Percentiles rank a stretch among this genome's conserved stretches.
phyloP scores from a whole-genome alignment of 1,284 basidiomycete genomes.

The Ganoderma resinaceum region DNA sequence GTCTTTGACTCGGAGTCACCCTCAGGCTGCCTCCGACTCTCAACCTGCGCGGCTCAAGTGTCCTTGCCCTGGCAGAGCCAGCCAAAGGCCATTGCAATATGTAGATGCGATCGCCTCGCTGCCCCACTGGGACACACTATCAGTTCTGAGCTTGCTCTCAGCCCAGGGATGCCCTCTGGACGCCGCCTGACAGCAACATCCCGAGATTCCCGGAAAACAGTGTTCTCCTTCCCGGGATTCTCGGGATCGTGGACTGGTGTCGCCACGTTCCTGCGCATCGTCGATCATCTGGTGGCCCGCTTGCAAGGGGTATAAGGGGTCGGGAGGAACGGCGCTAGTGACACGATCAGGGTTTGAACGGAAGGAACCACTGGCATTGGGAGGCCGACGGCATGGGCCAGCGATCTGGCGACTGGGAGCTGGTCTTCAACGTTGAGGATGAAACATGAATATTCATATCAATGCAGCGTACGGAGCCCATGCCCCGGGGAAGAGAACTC shows the following conservation, averaged over 20 bases:
- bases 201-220: no score
- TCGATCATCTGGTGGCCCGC: neutral
- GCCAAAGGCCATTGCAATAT: neutral
- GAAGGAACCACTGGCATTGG: neutral
- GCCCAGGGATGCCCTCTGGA: neutral
- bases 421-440: neutral
- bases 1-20: no score
- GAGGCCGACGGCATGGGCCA: neutral
- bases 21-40: no score
- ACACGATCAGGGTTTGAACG: neutral
- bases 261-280: neutral
- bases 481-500: neutral
- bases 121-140: neutral
- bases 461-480: neutral
- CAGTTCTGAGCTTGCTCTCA: neutral
- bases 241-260: neutral
- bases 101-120: no score
- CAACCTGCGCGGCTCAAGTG: no score
- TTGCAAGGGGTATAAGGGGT: neutral
- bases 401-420: neutral
- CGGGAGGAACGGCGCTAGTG: neutral
- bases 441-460: neutral
- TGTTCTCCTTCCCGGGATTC: neutral
- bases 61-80: no score
- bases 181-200: neutral